Conservation (phyloP, 495 filamentous ascomycete genomes). For the Hypoxylon fuscum region DNA sequence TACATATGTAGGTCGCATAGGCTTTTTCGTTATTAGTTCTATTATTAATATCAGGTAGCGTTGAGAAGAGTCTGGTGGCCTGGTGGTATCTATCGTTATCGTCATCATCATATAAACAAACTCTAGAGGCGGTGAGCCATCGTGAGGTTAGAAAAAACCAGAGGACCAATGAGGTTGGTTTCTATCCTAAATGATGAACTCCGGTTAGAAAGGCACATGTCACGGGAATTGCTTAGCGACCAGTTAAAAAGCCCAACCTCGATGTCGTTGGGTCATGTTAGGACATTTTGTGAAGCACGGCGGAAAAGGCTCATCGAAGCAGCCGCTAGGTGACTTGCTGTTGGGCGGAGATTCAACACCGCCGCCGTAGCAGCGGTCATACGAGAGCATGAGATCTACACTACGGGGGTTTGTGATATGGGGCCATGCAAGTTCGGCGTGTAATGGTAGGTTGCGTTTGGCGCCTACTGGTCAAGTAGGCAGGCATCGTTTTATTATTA, state of each 20-base stretch:
- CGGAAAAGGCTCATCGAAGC: slow-evolving; percentile 10
- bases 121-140: slow-evolving; percentile 32
- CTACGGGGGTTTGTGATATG: slow-evolving; percentile 28
- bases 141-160: slow-evolving; percentile 13
- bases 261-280: slow-evolving; percentile 13
- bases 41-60: slow-evolving; percentile 24
- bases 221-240: slow-evolving; percentile 20
- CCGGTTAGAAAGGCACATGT: slow-evolving; percentile 17
- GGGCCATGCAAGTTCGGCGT: slow-evolving; percentile 41
- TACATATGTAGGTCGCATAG: not conserved
- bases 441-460: slow-evolving; percentile 40
- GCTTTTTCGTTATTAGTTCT: slow-evolving; percentile 10
- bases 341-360: slow-evolving; percentile 35
- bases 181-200: slow-evolving; percentile 11
- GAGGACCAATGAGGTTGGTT: slow-evolving; percentile 18
- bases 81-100: slow-evolving; percentile 24
- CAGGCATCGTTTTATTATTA: slow-evolving; percentile 31
- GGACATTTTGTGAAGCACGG: slow-evolving; percentile 1
- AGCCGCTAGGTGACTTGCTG: slow-evolving; percentile 14
- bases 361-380: slow-evolving; percentile 20
- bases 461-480: slow-evolving; percentile 25
- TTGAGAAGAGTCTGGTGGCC: slow-evolving; percentile 28
- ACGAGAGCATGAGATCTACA: slow-evolving; percentile 36
- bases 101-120: slow-evolving; percentile 27
- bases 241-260: slow-evolving; percentile 9